Percentiles rank a stretch among this genome's conserved stretches.
These are phyloP conservation scores for Amaranthus hypochondriacus DNA, from an alignment of 148 eudicot species.

Conservation along the genomic window DNA sequence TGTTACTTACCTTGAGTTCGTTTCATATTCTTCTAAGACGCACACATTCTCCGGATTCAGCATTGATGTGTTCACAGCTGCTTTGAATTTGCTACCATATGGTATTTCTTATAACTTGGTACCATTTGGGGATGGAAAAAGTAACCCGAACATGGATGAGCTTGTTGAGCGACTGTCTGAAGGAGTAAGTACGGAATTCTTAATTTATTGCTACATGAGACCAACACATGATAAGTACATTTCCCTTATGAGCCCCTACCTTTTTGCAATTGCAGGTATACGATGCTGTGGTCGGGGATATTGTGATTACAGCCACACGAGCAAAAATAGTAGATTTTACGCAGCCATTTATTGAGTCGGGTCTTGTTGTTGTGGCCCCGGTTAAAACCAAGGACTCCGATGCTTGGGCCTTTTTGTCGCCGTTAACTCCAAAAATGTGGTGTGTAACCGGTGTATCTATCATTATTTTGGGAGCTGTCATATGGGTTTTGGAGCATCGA, in stretches of 20 bases:
- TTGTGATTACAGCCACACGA: constrained; percentile 55
- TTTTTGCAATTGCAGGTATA: constrained; percentile 30
- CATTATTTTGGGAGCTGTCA: constrained; percentile 49
- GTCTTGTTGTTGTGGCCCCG: constrained; percentile 62
- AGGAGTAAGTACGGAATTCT: constrained; percentile 48
- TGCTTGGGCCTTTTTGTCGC: constrained; percentile 64
- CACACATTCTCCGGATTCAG: constrained; percentile 54
- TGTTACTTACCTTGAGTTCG: constrained; percentile 49
- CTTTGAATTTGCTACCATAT: constrained; percentile 67
- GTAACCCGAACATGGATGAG: constrained; percentile 49
- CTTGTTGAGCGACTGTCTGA: constrained; percentile 41
- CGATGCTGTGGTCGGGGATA: constrained; percentile 69
- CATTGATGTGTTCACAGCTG: constrained; percentile 70
- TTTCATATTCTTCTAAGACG: constrained; percentile 36
- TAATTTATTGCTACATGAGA: background rate
- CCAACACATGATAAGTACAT: background rate
- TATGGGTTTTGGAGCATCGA: constrained; percentile 71
- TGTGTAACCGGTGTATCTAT: constrained; percentile 44
- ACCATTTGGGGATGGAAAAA: constrained; percentile 50
- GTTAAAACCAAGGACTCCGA: constrained; percentile 35
- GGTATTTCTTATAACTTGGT: constrained; percentile 55
- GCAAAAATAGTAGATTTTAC: constrained; percentile 56
- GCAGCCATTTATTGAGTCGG: constrained; percentile 63
- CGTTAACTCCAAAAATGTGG: constrained; percentile 64
- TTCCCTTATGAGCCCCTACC: background rate